Percentiles rank a stretch among this genome's conserved stretches.
Conservation (phyloP, 768 basidiomycete species). For the Russula olivacea region DNA sequence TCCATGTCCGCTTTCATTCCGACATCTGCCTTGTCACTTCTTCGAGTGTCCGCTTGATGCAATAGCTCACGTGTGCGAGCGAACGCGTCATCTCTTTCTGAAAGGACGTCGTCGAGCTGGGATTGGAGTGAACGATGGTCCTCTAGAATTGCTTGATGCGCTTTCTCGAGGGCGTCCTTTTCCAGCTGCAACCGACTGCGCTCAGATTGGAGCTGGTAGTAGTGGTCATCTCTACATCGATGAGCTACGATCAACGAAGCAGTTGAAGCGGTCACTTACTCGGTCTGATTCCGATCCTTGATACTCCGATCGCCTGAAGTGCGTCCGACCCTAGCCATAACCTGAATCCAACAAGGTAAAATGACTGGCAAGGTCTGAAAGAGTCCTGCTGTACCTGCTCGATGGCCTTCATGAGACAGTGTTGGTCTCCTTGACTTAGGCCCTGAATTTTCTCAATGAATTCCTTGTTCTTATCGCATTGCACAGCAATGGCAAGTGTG, state of each 20-base stretch:
- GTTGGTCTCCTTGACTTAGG: slow-evolving; percentile 77
- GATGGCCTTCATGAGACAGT: slow-evolving; percentile 87
- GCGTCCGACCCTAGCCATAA: slow-evolving; percentile 66
- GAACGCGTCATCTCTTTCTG: slow-evolving; percentile 74
- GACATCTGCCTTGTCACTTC: slow-evolving; percentile 65
- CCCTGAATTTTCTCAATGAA: slow-evolving; percentile 87
- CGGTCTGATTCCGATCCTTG: slow-evolving; percentile 67
- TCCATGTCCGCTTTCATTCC: slow-evolving; percentile 78
- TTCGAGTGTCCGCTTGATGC: slow-evolving; percentile 56
- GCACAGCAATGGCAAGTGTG: slow-evolving; percentile 80
- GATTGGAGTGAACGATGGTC: slow-evolving; percentile 73
- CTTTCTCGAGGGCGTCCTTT: slow-evolving; percentile 82
- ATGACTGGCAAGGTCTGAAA: not conserved
- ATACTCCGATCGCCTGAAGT: slow-evolving; percentile 42
- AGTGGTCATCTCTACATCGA: slow-evolving; percentile 71
- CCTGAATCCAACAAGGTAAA: slow-evolving; percentile 36
- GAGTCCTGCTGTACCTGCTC: slow-evolving; percentile 56
- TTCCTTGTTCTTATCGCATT: slow-evolving; percentile 82
- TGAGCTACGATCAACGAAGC: not conserved
- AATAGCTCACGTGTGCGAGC: slow-evolving; percentile 54
- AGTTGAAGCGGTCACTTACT: slow-evolving; percentile 47
- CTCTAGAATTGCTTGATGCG: slow-evolving; percentile 67
- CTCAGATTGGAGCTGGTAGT: slow-evolving; percentile 79
- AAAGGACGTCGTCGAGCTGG: slow-evolving; percentile 64
- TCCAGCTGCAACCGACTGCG: slow-evolving; percentile 70